Conservation (phyloP, 148 eudicot species). For the Dysphania ambrosioides region DNA sequence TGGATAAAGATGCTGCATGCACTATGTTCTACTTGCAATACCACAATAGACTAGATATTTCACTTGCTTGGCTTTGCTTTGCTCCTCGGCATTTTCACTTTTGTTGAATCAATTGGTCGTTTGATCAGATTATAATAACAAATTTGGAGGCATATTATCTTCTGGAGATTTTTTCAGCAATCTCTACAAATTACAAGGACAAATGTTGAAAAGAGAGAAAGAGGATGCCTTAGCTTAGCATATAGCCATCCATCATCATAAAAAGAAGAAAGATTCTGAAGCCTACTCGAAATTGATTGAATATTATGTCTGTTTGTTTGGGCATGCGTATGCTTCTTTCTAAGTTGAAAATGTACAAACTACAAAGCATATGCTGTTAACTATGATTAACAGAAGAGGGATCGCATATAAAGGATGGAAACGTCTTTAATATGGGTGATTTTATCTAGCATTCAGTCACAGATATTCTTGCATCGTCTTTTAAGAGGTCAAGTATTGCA, state of each 20-base stretch:
- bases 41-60: not conserved
- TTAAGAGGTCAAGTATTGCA: not conserved
- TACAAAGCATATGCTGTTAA: conserved; percentile 15
- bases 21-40: not conserved
- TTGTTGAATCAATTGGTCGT: not conserved
- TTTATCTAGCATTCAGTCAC: not conserved
- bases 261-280: too few species aligned
- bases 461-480: not conserved
- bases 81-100: not conserved
- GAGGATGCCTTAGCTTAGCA: not conserved
- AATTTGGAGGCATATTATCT: not conserved
- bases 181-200: not conserved
- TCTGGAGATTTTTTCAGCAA: not conserved
- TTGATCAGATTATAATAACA: not conserved
- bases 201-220: not conserved
- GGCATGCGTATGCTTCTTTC: not conserved
- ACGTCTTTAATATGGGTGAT: conserved; percentile 1
- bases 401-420: not conserved
- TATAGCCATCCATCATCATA: not conserved
- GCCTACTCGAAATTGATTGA: not conserved
- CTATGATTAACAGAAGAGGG: not conserved
- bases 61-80: too few species aligned
- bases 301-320: not conserved
- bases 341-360: not conserved
- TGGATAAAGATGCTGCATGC: not conserved